phyloP scores from a whole-genome alignment of 2,329 filamentous ascomycete species.

The Lasiodiplodia gonubiensis region DNA sequence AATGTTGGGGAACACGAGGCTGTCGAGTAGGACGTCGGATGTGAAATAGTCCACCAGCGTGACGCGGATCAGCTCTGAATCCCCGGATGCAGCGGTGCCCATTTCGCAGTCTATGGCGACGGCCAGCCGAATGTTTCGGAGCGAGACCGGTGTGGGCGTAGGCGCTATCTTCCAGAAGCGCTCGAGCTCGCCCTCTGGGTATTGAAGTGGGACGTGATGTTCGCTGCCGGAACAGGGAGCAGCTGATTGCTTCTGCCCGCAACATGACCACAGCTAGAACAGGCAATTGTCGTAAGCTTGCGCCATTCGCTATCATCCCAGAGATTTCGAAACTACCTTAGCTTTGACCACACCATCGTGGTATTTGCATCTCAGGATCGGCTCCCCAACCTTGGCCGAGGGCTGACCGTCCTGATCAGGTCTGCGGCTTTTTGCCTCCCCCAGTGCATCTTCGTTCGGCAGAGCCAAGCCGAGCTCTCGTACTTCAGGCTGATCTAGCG shows the following conservation, averaged over 20 bases:
- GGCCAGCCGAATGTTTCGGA: constrained; percentile 29
- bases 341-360: neutral
- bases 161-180: neutral
- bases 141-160: neutral
- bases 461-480: neutral
- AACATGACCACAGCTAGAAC: constrained; percentile 15
- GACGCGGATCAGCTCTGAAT: constrained; percentile 60
- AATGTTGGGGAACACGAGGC: constrained; percentile 55
- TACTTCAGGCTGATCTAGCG: neutral
- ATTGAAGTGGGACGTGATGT: constrained; percentile 1
- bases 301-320: too few species aligned
- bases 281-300: neutral
- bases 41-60: constrained; percentile 60
- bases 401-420: neutral
- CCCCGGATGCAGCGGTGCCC: constrained; percentile 53
- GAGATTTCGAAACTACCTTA: neutral
- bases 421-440: neutral
- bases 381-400: neutral
- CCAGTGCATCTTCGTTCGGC: neutral
- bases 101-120: constrained; percentile 64
- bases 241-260: neutral
- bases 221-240: constrained; percentile 1
- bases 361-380: neutral
- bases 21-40: constrained; percentile 56
- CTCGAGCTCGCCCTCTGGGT: constrained; percentile 20